Evolutionary conservation across 169 alveolate genomes (phyloP), one percentile per base, ranked within the genome.

Genomic region (Eimeria praecox): DNA sequence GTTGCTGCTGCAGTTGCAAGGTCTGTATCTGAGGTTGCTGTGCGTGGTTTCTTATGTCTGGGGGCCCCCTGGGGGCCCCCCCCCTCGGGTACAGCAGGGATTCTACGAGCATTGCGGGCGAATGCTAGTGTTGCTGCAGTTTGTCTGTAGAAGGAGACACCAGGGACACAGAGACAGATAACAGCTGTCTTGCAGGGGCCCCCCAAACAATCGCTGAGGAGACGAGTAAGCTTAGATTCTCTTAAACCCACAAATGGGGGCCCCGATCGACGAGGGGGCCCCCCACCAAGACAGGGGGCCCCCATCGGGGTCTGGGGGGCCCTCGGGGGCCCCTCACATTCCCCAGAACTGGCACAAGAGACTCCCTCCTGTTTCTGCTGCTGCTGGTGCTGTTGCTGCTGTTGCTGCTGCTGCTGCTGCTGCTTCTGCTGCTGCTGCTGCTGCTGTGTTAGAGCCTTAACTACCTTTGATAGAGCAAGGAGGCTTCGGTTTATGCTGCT

Each of bases 91-190:
- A 27, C 62, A 12, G 62, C 30, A 22, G 87, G 87, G 10, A 82
- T 33, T 9, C n/a, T 82, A 73, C 90, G 69, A 46, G 90, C 90
- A 38, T 46, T 49, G 27, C 73, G 18, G n/a, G 90, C 90, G 24
- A 82, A 82, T 18, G 71, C 46, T 6, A 82, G 73, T 30, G 90
- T 82, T n/a, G 90, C 90, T 44, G 90, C 90, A 42, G 99, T 98
- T 95, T 98, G 99, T 83, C 97, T 98, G 95, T 97, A 98, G 83
- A 97, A 98, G 71, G 97, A 96, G 52, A 94, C 94, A 3, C 99
- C 99, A 27, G 99, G 99, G 69, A 98, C 92, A 42, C 98, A 96
- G 64, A 98, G 98, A 95, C 99, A 98, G 40, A 98, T 97, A 98
- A 98, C 98, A 18, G 98, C 94, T 24, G 99, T 98, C 96, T 98